These are phyloP conservation scores for Paracoccidioides lutzii DNA, from an alignment of 2,329 filamentous ascomycete species.

Conservation along the genomic window DNA sequence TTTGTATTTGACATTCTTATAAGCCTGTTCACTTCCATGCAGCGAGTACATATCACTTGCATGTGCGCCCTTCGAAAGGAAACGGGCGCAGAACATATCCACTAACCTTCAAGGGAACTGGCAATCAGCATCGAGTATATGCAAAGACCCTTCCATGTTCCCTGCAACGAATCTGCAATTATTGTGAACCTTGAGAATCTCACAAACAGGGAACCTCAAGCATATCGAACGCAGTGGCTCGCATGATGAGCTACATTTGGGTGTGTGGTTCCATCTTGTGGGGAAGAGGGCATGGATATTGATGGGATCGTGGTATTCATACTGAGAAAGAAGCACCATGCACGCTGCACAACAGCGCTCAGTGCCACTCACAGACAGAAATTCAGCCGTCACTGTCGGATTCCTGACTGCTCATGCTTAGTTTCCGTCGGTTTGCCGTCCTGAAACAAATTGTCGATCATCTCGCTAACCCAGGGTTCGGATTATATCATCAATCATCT, in stretches of 20 bases:
- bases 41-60: not conserved
- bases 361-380: not conserved
- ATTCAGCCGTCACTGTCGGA: no score
- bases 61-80: not conserved
- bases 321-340: not conserved
- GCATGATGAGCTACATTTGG: not conserved
- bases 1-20: not conserved
- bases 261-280: not conserved
- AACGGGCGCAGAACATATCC: not conserved
- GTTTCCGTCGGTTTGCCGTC: not conserved
- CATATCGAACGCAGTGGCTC: not conserved
- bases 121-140: not conserved
- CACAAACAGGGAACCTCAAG: not conserved
- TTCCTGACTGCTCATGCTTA: not conserved
- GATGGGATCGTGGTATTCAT: not conserved
- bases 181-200: not conserved
- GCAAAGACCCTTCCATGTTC: not conserved
- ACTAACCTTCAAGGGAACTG: not conserved
- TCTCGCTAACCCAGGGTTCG: no score
- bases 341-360: not conserved
- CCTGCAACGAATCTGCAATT: not conserved
- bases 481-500: not conserved
- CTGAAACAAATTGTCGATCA: no score
- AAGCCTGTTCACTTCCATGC: not conserved
- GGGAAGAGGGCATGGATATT: not conserved